phyloP scores from a whole-genome alignment of 495 filamentous ascomycete genomes.

The Thermochaetoides thermophila region DNA sequence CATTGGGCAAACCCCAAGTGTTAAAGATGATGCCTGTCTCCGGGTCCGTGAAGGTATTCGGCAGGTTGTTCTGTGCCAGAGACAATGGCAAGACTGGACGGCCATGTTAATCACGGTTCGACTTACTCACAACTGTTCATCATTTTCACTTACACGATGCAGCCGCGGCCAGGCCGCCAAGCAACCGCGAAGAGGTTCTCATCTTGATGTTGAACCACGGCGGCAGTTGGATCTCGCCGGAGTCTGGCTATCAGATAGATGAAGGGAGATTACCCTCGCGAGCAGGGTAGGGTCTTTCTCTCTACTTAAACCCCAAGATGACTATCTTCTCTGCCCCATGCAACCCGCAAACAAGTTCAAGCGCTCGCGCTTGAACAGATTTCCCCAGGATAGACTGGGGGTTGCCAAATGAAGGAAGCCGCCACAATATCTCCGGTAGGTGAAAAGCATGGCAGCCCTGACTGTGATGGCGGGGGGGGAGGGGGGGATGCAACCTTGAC shows the following conservation, averaged over 20 bases:
- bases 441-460: constrained; percentile 15
- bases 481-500: constrained; percentile 14
- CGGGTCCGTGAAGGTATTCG: constrained; percentile 25
- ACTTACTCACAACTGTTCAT: too few relatives aligned
- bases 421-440: constrained; percentile 8
- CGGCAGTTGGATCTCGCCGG: too few relatives aligned
- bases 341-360: background rate
- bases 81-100: constrained; percentile 13
- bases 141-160: constrained; percentile 20
- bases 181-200: constrained; percentile 12
- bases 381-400: background rate
- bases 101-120: constrained; percentile 1
- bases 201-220: constrained; percentile 12
- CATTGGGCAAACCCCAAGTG: constrained; percentile 21
- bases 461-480: constrained; percentile 15
- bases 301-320: constrained; percentile 6
- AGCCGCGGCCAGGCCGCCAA: constrained; percentile 15
- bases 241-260: too few relatives aligned
- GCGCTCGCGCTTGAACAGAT: background rate
- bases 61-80: constrained; percentile 13
- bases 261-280: too few relatives aligned
- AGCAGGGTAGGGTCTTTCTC: constrained; percentile 5
- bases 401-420: constrained; percentile 4
- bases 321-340: background rate
- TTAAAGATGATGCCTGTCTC: constrained; percentile 32